Evolutionary conservation across 2,329 filamentous ascomycete species (phyloP).

Genomic region (Coniochaeta hoffmannii): DNA sequence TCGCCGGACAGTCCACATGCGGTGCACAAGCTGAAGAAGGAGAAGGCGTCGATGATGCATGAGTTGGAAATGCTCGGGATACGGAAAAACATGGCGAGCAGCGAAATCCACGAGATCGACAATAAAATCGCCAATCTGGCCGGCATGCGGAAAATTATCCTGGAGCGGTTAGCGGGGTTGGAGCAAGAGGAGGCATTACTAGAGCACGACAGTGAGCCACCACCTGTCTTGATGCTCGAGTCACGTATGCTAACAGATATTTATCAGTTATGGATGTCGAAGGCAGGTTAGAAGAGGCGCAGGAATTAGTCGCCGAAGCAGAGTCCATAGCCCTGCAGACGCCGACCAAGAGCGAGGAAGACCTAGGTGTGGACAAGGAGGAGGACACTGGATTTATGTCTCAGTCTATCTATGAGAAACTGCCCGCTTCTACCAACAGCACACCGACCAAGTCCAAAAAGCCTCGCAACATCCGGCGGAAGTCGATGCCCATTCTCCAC

Average conservation of each 20-base stretch:
- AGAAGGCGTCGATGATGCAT: slow-evolving; percentile 73
- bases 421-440: slow-evolving; percentile 48
- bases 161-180: slow-evolving; percentile 76
- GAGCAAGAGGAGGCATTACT: slow-evolving; percentile 87
- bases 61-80: slow-evolving; percentile 85
- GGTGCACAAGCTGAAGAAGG: slow-evolving; percentile 68
- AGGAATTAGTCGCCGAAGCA: slow-evolving; percentile 51
- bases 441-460: slow-evolving; percentile 44
- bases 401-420: slow-evolving; percentile 91
- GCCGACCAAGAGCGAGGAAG: slow-evolving; percentile 45
- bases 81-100: slow-evolving; percentile 94
- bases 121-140: slow-evolving; percentile 92
- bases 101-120: slow-evolving; percentile 93
- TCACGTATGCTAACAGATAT: slow-evolving; percentile 9
- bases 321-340: slow-evolving; percentile 47
- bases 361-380: slow-evolving; percentile 43
- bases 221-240: too few species aligned
- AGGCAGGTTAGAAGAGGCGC: slow-evolving; percentile 52
- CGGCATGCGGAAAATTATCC: slow-evolving; percentile 84
- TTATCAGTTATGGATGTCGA: slow-evolving; percentile 55
- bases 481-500: slow-evolving; percentile 90
- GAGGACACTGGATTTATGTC: slow-evolving; percentile 73
- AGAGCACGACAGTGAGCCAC: slow-evolving; percentile 73
- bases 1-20: slow-evolving; percentile 50
- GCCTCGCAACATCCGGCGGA: slow-evolving; percentile 55